These are phyloP conservation scores for Exsudoporus frostii DNA, from an alignment of 768 basidiomycete genomes.

Conservation along the genomic window DNA sequence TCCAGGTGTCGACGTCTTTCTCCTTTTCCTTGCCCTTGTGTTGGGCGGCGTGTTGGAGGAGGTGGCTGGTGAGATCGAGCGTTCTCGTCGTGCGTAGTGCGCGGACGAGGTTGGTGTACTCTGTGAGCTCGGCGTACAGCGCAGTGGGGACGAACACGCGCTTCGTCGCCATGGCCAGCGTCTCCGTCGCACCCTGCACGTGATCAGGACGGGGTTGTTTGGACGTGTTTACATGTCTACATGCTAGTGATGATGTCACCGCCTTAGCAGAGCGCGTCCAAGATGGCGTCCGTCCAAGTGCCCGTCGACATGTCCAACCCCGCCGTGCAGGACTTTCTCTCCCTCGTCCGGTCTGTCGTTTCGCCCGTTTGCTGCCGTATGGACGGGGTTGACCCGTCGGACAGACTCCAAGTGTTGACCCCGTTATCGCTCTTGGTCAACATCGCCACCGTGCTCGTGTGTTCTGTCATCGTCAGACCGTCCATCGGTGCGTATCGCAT, in stretches of 20 bases:
- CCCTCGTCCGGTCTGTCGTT: conserved; percentile 51
- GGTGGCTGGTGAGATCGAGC: conserved; percentile 56
- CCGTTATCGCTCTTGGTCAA: conserved; percentile 82
- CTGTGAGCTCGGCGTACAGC: conserved; percentile 61
- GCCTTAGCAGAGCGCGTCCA: not conserved
- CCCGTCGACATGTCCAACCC: conserved; percentile 61
- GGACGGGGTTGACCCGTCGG: not conserved
- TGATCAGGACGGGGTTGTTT: conserved; percentile 2
- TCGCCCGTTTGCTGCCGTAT: not conserved
- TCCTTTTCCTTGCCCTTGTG: conserved; percentile 3
- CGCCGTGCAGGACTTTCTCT: conserved; percentile 60
- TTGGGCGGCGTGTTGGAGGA: conserved; percentile 31
- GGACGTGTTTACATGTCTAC: conserved; percentile 1
- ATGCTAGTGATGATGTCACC: conserved; percentile 14
- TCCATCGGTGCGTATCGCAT: conserved; percentile 43
- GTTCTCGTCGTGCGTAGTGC: conserved; percentile 55
- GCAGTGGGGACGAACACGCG: conserved; percentile 47
- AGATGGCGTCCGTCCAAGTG: conserved; percentile 55
- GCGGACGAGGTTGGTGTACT: conserved; percentile 65
- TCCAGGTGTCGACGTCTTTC: conserved; percentile 52
- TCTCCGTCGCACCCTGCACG: too few species aligned
- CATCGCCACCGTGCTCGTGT: conserved; percentile 68
- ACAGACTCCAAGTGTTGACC: conserved; percentile 79
- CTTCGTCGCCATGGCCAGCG: conserved; percentile 4
- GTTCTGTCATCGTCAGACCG: conserved; percentile 63